Base-by-base conservation (phyloP, 805 yeast species). In the Ogataea pignaliae region DNA sequence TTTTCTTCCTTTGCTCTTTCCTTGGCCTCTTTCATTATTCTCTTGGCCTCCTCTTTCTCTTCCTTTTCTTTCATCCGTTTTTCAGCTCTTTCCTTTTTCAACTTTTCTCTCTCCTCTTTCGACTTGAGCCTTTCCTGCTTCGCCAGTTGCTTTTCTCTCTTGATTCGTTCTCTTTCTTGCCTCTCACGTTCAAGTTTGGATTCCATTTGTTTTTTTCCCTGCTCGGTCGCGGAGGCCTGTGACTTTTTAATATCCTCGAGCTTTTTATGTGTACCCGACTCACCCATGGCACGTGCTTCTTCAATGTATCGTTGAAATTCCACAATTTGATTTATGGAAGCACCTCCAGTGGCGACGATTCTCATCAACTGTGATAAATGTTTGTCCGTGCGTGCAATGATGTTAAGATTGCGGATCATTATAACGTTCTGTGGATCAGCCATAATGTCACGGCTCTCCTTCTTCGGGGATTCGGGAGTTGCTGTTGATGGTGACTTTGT, bases 371-470 rank as follows among this genome's bases (percentile, higher is more conserved):
- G 65, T 50, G 81, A 84, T 40, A 91, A 64, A 4, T 81, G 73
- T 0, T 79, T 72, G 56, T 89, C 95, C 4, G 73, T 71, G 34
- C 84, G 75, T 0, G 97, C 97, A 64, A 91, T 81, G 1, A 84
- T 72, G 56, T 90, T 90, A 56, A 91, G 73, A 54, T 88, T 86
- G 3, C 85, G 80, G 53, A 91, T 88, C 86, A 91, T 88, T 49
- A 84, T 78, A 35, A 84, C 83, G 55, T 85, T 84, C 40, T 80
- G 85, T 1, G 79, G 77, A 4, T 84, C 68, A 46, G 55, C 67
- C 66, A 50, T 54, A 44, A 60, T 39, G 51, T 57, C 52, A 44
- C 52, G 16, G 45, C 55, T 40, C 42, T 53, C 29, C 44, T 56
- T 57, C 14, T 38, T 32, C 26, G 41, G 34, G 8, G 29, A 13